Percentiles rank a stretch among this genome's conserved stretches.
These are phyloP conservation scores for Beta macrorhiza DNA, from an alignment of 179 eudicot species.

Conservation along the genomic window DNA sequence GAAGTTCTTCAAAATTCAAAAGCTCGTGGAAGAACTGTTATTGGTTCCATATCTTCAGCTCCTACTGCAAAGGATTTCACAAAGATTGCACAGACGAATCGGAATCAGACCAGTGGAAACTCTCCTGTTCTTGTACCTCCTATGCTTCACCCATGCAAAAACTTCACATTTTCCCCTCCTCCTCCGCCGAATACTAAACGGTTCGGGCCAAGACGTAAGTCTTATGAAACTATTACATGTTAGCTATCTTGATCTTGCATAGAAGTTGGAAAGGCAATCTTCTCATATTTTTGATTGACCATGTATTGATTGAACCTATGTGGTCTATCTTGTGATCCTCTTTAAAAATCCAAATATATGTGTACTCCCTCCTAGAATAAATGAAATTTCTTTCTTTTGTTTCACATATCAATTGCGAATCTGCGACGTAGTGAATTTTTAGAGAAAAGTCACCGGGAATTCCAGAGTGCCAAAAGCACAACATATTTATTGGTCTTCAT, in stretches of 20 bases:
- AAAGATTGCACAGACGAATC: conserved; percentile 5
- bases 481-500: not conserved
- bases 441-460: not conserved
- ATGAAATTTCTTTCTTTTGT: no score
- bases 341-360: not conserved
- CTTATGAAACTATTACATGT: conserved; percentile 20
- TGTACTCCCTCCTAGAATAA: no score
- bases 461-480: not conserved
- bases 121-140: conserved; percentile 13
- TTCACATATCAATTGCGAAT: not conserved
- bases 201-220: conserved; percentile 92
- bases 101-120: conserved; percentile 13
- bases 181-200: conserved; percentile 66
- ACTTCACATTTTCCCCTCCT: conserved; percentile 62
- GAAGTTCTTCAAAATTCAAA: conserved; percentile 31
- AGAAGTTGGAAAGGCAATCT: not conserved
- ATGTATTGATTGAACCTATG: not conserved
- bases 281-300: not conserved
- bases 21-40: conserved; percentile 19
- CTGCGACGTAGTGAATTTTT: not conserved
- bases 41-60: conserved; percentile 29
- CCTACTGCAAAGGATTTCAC: conserved; percentile 19
- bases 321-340: not conserved
- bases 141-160: conserved; percentile 50
- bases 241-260: not conserved